Evolutionary conservation across 495 filamentous ascomycete genomes (phyloP).

Genomic region (Aspergillus conjunctus): DNA sequence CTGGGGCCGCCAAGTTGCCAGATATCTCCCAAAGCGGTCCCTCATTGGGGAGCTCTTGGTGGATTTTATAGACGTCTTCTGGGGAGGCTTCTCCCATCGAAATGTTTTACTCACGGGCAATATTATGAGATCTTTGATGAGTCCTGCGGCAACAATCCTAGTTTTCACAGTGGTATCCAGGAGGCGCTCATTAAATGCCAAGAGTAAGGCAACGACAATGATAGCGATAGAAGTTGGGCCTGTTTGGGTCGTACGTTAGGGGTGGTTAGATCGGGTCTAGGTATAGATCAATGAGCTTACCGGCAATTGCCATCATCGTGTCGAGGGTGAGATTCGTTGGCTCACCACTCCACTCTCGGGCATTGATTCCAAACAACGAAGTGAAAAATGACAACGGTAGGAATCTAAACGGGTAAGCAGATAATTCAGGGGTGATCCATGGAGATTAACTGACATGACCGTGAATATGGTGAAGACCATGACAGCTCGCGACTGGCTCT

Average conservation of each 20-base stretch:
- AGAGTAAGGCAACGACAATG: conserved; percentile 44
- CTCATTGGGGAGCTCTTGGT: conserved; percentile 28
- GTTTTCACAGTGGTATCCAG: conserved; percentile 33
- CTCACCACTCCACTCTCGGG: conserved; percentile 60
- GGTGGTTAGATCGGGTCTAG: background rate
- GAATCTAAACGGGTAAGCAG: conserved; percentile 39
- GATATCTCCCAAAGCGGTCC: conserved; percentile 33
- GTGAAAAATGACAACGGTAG: conserved; percentile 69
- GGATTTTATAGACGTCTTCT: conserved; percentile 21
- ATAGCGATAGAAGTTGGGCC: conserved; percentile 44
- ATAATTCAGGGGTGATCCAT: conserved; percentile 5
- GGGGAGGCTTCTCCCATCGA: background rate
- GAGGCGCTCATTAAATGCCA: conserved; percentile 46
- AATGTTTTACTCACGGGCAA: conserved; percentile 22
- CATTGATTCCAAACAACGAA: conserved; percentile 67
- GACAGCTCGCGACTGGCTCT: conserved; percentile 62
- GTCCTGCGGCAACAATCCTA: conserved; percentile 31
- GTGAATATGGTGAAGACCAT: conserved; percentile 74
- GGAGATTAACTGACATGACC: conserved; percentile 57
- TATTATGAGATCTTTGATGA: conserved; percentile 32
- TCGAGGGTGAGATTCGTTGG: conserved; percentile 32
- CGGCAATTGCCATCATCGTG: conserved; percentile 42
- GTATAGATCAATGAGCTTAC: conserved; percentile 17
- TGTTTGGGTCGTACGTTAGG: conserved; percentile 12
- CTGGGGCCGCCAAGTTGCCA: conserved; percentile 18